phyloP scores from a whole-genome alignment of 169 alveolate species.

The Sarcocystis neurona region DNA sequence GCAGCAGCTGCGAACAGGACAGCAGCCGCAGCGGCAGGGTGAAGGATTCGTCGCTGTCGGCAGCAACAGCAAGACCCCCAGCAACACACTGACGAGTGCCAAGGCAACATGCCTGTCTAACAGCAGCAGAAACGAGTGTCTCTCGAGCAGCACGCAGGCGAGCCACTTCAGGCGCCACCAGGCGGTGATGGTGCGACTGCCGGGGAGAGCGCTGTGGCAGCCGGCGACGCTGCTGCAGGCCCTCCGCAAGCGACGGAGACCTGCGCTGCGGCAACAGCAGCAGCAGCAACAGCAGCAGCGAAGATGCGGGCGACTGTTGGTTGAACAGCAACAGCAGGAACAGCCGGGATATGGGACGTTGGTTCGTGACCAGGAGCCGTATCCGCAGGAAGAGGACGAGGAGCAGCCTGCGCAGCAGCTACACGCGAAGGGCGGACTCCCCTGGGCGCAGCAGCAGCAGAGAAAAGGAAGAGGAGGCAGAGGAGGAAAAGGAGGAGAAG shows the following conservation, averaged over 20 bases:
- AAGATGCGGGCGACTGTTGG: too few relatives aligned
- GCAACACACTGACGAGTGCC: too few relatives aligned
- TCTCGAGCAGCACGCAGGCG: too few relatives aligned
- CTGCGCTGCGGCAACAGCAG: too few relatives aligned
- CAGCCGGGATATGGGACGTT: too few relatives aligned
- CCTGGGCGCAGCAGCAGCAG: neutral
- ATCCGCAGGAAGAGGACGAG: neutral
- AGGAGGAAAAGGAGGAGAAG: neutral
- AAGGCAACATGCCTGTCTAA: too few relatives aligned
- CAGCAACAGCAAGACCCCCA: neutral
- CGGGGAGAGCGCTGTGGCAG: neutral
- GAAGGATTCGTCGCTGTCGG: neutral
- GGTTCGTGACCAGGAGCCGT: neutral
- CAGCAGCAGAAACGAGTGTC: too few relatives aligned
- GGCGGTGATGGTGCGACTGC: neutral
- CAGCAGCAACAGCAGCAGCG: too few relatives aligned
- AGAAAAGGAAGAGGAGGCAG: neutral
- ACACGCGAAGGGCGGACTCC: neutral
- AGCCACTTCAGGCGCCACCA: neutral
- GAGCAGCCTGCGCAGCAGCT: neutral
- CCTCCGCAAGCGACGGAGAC: conserved; percentile 7
- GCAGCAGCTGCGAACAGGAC: too few relatives aligned
- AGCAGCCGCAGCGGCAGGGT: neutral
- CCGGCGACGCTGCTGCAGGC: neutral
- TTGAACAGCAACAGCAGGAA: too few relatives aligned